These are phyloP conservation scores for Starmerella sp. DNA, from an alignment of 805 yeast species.

Conservation along the genomic window DNA sequence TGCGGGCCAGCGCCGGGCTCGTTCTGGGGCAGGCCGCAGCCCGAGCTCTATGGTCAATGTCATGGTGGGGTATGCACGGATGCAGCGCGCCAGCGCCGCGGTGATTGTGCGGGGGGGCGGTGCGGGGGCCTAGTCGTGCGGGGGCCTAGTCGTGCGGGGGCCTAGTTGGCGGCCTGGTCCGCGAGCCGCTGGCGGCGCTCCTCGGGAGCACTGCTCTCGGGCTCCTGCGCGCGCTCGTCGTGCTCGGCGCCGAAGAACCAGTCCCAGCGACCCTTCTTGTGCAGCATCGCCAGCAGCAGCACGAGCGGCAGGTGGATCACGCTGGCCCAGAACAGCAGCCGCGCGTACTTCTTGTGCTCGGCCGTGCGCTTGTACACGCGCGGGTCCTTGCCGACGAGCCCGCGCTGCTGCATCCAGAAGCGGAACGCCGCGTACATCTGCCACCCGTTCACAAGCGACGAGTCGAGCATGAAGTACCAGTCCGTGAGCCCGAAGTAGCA, in stretches of 20 bases:
- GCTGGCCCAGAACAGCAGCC: constrained; percentile 83
- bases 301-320: constrained; percentile 91
- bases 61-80: too few species aligned
- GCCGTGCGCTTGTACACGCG: constrained; percentile 13
- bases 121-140: neutral
- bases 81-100: too few species aligned
- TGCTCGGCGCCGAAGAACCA: constrained; percentile 31
- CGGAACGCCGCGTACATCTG: constrained; percentile 62
- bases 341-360: constrained; percentile 53
- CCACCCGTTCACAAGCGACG: constrained; percentile 77
- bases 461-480: constrained; percentile 66
- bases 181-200: neutral
- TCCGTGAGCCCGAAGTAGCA: constrained; percentile 74
- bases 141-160: too few species aligned
- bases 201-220: neutral
- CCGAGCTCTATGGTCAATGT: too few species aligned
- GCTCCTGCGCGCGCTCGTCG: neutral
- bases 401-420: constrained; percentile 72
- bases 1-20: too few species aligned
- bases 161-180: neutral
- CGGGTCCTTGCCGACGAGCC: constrained; percentile 30
- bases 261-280: constrained; percentile 94
- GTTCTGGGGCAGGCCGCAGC: too few species aligned
- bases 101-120: neutral
- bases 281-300: constrained; percentile 81